Evolutionary conservation across 202 grass and related monocot species (phyloP).

Genomic region (Zizania palustris): DNA sequence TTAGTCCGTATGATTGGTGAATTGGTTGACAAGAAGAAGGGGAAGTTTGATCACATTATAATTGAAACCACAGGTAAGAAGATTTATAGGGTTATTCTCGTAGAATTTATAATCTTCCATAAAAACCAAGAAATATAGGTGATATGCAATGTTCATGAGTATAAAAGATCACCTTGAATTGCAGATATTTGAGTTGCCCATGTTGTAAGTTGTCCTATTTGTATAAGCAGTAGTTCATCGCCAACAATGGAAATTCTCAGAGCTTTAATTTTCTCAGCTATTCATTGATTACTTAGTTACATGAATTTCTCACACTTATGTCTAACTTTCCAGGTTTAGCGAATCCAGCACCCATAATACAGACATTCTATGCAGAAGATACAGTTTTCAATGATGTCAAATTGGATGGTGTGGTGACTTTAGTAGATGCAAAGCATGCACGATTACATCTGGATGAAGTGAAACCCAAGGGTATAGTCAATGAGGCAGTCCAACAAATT

Average conservation of each 20-base stretch:
- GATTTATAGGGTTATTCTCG: constrained; percentile 14
- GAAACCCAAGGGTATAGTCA: constrained; percentile 94
- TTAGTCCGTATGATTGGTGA: constrained; percentile 97
- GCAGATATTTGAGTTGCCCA: background rate
- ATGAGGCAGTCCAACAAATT: constrained; percentile 97
- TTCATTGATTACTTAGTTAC: constrained; percentile 14
- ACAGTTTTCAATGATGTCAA: constrained; percentile 94
- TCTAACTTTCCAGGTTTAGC: constrained; percentile 67
- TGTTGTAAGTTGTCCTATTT: background rate
- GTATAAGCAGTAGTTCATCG: background rate
- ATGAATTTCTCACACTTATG: background rate
- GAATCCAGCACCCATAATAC: constrained; percentile 96
- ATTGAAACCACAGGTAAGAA: constrained; percentile 93
- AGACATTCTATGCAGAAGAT: constrained; percentile 98
- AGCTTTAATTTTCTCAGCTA: background rate
- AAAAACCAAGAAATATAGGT: background rate
- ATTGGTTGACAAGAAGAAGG: constrained; percentile 92
- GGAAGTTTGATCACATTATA: constrained; percentile 93
- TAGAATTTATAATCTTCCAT: background rate
- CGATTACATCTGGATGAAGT: constrained; percentile 83
- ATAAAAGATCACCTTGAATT: background rate
- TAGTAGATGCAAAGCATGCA: constrained; percentile 97
- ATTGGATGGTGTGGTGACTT: constrained; percentile 96
- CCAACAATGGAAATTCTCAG: background rate
- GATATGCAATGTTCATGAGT: background rate